phyloP scores from a whole-genome alignment of 176 grass and related monocot species.

The Eragrostis nindensis region DNA sequence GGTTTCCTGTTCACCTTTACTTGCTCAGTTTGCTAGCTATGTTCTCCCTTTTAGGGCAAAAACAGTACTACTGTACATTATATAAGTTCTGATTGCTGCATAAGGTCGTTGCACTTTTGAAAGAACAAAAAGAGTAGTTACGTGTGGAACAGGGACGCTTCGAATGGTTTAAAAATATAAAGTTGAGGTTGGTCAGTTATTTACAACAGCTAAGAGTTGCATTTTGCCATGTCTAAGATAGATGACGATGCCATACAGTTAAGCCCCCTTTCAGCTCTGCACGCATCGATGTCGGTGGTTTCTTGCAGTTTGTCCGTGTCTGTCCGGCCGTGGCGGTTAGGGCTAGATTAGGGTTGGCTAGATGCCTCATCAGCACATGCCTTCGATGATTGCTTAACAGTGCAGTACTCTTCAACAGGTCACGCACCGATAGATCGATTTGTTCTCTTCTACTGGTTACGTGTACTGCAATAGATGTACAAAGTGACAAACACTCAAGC shows the following conservation, averaged over 20 bases:
- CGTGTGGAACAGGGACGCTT: not conserved
- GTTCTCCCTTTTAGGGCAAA: not conserved
- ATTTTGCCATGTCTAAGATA: not conserved
- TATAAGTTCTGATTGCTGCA: not conserved
- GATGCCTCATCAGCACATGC: conserved; percentile 4
- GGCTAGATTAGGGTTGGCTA: not conserved
- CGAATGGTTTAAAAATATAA: not conserved
- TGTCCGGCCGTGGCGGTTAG: not conserved
- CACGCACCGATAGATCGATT: not conserved
- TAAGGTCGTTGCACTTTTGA: not conserved
- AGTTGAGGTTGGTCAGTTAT: not conserved
- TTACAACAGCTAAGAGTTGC: not conserved
- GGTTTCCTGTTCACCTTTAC: not conserved
- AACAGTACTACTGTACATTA: not conserved
- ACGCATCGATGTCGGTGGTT: not conserved
- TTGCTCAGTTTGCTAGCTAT: not conserved
- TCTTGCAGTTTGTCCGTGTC: conserved; percentile 1
- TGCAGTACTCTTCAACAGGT: not conserved
- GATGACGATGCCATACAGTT: not conserved
- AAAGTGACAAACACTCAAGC: not conserved
- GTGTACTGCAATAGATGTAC: not conserved
- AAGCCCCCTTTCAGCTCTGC: not conserved
- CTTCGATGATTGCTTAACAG: conserved; percentile 27
- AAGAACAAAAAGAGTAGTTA: not conserved
- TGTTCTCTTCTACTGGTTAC: conserved; percentile 1